These are phyloP conservation scores for Hericium coralloides DNA, from an alignment of 768 basidiomycete species.

Conservation along the genomic window DNA sequence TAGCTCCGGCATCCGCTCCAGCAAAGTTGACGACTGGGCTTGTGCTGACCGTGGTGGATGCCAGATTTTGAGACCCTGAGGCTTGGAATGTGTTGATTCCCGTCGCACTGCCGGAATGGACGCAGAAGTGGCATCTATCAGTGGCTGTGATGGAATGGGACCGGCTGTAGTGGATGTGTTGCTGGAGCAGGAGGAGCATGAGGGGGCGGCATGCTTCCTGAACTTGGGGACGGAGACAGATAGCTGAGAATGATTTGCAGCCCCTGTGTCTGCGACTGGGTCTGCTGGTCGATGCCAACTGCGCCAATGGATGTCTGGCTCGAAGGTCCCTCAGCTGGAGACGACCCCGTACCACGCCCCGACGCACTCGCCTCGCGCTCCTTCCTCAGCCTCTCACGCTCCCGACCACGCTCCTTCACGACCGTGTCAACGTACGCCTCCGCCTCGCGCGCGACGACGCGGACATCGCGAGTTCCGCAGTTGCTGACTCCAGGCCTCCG, in stretches of 20 bases:
- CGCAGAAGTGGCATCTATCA: neutral
- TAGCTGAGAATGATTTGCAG: constrained; percentile 25
- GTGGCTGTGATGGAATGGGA: neutral
- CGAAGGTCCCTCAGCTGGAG: constrained; percentile 5
- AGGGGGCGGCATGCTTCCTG: constrained; percentile 4
- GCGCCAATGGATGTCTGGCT: neutral
- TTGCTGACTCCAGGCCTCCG: constrained; percentile 22
- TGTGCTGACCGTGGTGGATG: neutral
- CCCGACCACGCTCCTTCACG: constrained; percentile 67
- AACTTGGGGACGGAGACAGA: constrained; percentile 42
- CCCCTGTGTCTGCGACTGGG: constrained; percentile 18
- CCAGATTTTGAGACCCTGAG: neutral
- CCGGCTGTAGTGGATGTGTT: neutral
- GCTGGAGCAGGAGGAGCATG: neutral
- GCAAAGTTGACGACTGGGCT: neutral
- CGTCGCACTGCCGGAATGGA: neutral
- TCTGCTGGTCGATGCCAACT: constrained; percentile 8
- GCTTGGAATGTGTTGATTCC: neutral
- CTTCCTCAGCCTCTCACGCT: constrained; percentile 62
- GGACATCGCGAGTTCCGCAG: constrained; percentile 30
- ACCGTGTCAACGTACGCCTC: constrained; percentile 68
- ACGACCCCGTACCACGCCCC: neutral
- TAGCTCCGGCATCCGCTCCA: constrained; percentile 1
- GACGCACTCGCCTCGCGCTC: constrained; percentile 44
- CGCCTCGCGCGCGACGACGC: constrained; percentile 49